These are phyloP conservation scores for Pelargonium cotyledonis DNA, from an alignment of 441 rosid genomes.

Conservation along the genomic window DNA sequence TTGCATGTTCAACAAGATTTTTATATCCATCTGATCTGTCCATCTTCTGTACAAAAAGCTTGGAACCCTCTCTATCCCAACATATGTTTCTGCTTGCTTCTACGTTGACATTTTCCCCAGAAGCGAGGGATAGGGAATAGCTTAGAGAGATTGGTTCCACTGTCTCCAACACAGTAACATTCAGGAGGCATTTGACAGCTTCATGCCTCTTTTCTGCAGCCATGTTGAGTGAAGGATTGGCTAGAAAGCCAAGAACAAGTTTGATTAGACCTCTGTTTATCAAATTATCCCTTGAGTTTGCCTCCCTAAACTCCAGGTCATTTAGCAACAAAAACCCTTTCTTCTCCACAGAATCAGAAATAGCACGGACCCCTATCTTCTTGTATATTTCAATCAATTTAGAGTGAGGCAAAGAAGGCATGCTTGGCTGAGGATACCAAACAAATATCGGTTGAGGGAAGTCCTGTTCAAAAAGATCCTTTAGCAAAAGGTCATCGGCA, in stretches of 20 bases:
- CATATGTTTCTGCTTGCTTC: slow-evolving; percentile 35
- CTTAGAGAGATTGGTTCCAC: slow-evolving; percentile 29
- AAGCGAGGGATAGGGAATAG: slow-evolving; percentile 36
- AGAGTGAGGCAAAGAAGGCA: slow-evolving; percentile 31
- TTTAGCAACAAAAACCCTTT: slow-evolving; percentile 26
- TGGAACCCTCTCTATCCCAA: slow-evolving; percentile 51
- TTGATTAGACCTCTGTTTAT: slow-evolving; percentile 35
- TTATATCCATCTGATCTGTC: slow-evolving; percentile 30
- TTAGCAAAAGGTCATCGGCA: slow-evolving; percentile 59
- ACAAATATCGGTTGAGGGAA: slow-evolving; percentile 43
- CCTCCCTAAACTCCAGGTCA: slow-evolving; percentile 22
- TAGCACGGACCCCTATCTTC: slow-evolving; percentile 48
- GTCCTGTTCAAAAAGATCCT: slow-evolving; percentile 36
- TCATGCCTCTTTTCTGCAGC: slow-evolving; percentile 44
- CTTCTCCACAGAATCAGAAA: slow-evolving; percentile 46
- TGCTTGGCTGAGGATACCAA: slow-evolving; percentile 59
- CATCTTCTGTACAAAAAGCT: slow-evolving; percentile 40
- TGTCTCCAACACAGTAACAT: slow-evolving; percentile 37
- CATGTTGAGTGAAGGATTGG: slow-evolving; percentile 36
- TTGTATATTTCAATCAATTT: slow-evolving; percentile 42
- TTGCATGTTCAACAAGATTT: slow-evolving; percentile 43
- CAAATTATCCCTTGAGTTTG: slow-evolving; percentile 16
- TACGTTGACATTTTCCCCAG: slow-evolving; percentile 27
- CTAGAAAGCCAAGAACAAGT: slow-evolving; percentile 53
- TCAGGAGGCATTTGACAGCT: slow-evolving; percentile 36